Evolutionary conservation across 2,329 filamentous ascomycete species (phyloP).

Genomic region (Talaromyces albobiverticillius): DNA sequence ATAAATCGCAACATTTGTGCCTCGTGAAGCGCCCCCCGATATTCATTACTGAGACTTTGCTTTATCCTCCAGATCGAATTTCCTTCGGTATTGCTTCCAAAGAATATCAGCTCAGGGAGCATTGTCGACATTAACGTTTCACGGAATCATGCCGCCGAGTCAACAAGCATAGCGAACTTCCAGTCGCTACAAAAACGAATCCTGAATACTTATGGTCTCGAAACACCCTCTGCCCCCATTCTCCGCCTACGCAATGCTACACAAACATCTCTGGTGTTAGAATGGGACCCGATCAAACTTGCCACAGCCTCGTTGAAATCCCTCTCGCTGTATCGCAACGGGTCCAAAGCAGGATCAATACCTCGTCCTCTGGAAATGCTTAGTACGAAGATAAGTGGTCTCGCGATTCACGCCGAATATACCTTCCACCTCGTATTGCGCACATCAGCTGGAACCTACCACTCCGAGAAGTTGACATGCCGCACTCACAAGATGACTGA

Average conservation of each 20-base stretch:
- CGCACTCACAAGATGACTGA: constrained; percentile 99
- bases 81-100: constrained; percentile 91
- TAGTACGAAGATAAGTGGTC: constrained; percentile 92
- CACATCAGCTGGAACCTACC: constrained; percentile 84
- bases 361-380: constrained; percentile 82
- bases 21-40: background rate
- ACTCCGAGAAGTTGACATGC: constrained; percentile 78
- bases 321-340: constrained; percentile 89
- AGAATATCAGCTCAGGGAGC: constrained; percentile 90
- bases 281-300: constrained; percentile 94
- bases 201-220: constrained; percentile 77
- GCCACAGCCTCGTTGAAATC: constrained; percentile 89
- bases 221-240: constrained; percentile 70
- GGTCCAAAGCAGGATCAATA: constrained; percentile 93
- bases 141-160: constrained; percentile 78
- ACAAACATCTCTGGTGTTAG: constrained; percentile 95
- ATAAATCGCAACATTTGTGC: background rate
- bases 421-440: constrained; percentile 88
- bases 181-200: constrained; percentile 84
- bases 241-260: constrained; percentile 95
- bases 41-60: background rate
- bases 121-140: constrained; percentile 97
- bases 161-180: constrained; percentile 72
- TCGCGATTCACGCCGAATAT: constrained; percentile 96
- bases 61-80: constrained; percentile 77